Percentiles rank a stretch among this genome's conserved stretches.
phyloP scores from a whole-genome alignment of 768 basidiomycete species.

The Pleurotus pulmonarius region DNA sequence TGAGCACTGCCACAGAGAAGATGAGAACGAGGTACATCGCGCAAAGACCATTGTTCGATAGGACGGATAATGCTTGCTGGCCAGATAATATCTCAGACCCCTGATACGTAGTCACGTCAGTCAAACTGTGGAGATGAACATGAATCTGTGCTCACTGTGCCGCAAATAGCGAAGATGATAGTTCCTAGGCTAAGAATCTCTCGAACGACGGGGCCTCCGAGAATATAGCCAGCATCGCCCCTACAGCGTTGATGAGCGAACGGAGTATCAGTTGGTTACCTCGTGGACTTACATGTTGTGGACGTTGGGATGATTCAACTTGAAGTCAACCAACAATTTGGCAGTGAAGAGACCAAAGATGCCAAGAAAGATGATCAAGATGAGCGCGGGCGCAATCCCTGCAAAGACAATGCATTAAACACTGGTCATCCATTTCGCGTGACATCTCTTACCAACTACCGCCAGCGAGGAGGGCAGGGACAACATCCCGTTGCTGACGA shows the following conservation, averaged over 20 bases:
- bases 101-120: conserved; percentile 17
- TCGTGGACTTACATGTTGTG: conserved; percentile 41
- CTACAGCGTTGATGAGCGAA: conserved; percentile 5
- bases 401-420: neutral
- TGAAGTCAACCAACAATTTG: conserved; percentile 53
- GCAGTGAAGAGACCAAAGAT: conserved; percentile 48
- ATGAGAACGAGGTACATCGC: conserved; percentile 41
- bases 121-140: neutral
- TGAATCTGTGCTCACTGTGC: conserved; percentile 28
- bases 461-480: conserved; percentile 50
- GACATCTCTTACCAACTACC: conserved; percentile 35
- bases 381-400: conserved; percentile 50
- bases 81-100: conserved; percentile 48
- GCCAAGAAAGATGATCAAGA: conserved; percentile 51
- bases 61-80: conserved; percentile 44
- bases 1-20: conserved; percentile 37
- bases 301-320: conserved; percentile 49
- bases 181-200: conserved; percentile 44
- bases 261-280: too few relatives aligned
- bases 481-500: conserved; percentile 54
- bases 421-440: neutral
- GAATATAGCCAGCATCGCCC: conserved; percentile 50
- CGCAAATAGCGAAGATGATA: conserved; percentile 47
- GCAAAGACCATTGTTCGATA: conserved; percentile 48
- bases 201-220: conserved; percentile 43